phyloP scores from a whole-genome alignment of 345 rosid species.

The Syzygium oleosum region DNA sequence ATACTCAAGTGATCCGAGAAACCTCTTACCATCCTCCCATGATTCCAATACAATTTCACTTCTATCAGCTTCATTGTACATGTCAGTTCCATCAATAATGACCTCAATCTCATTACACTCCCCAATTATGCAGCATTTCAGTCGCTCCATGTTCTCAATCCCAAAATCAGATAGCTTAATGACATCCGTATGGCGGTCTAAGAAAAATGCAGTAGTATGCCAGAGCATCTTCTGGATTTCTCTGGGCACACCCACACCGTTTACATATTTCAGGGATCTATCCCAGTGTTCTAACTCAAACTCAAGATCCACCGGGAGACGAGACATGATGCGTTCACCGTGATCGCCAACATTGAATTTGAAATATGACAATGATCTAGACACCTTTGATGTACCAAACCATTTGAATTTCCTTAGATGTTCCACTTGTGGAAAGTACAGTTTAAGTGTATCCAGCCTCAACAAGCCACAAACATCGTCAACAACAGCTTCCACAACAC shows the following conservation, averaged over 20 bases:
- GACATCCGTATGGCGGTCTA: neutral
- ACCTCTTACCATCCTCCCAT: rapidly evolving
- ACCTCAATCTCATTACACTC: neutral
- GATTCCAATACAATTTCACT: neutral
- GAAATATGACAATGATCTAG: too few relatives aligned
- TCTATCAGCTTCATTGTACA: neutral
- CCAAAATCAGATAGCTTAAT: neutral
- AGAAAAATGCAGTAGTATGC: neutral
- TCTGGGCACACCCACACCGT: neutral
- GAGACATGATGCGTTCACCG: too few relatives aligned
- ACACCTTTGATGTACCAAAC: neutral
- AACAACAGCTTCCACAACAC: neutral
- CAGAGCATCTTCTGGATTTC: neutral
- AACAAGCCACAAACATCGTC: neutral
- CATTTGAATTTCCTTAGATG: neutral
- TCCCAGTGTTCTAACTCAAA: neutral
- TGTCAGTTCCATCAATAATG: neutral
- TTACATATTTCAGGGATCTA: neutral
- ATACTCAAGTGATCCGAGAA: neutral
- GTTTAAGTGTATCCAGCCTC: neutral
- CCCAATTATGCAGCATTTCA: neutral
- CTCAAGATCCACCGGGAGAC: neutral
- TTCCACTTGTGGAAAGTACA: neutral
- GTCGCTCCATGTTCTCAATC: neutral
- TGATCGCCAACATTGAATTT: too few relatives aligned